Evolutionary conservation across 2,329 filamentous ascomycete species (phyloP), one percentile per base, ranked within the genome.

Genomic region (Colletotrichum sp.): DNA sequence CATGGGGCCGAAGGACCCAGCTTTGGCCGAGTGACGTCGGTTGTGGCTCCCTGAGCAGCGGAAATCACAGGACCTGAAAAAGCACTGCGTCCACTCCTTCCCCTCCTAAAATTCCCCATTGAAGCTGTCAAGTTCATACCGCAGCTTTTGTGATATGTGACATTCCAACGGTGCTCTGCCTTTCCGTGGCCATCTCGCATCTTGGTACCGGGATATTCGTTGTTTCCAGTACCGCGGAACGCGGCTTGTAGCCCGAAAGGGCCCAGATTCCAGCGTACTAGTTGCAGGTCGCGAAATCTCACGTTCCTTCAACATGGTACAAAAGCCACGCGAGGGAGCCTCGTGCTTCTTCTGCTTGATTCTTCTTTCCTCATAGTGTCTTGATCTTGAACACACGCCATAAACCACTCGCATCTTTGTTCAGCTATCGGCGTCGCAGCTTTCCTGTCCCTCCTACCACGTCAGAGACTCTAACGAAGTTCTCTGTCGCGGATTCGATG

Each of bases 171-270:
- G 32, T 15, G 12, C 25, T n/a, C 22, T 57, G 27, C 11, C 11
- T 44, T 72, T 57, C 13, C n/a, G 34, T 39, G 69, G 29, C 39
- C 34, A 19, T 71, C 27, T 13, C 52, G 59, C 34, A 27, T 34
- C 44, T 65, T 27, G 16, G 36, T 30, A 32, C 69, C 63, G 52
- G 69, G 34, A 62, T 65, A 27, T 6, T 16, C 16, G 65, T 59
- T 34, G 59, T 73, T 69, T 65, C 64, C 74, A 73, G 70, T 39
- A 69, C 70, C 74, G 74, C 74, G 74, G 71, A 76, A 76, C 64
- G 59, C 74, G 74, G 74, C 29, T 49, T 34, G 44, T 22, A 49
- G 63, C 59, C 70, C 70, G 62, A 22, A 27, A 29, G 44, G 63
- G 64, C 49, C 64, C 59, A 52, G 57, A 61, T 34, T 61, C 59